A percentile compares a stretch with the other conserved stretches of the same genome.
phyloP scores from a whole-genome alignment of 2,329 filamentous ascomycete genomes.

The Dactylellina sp. region DNA sequence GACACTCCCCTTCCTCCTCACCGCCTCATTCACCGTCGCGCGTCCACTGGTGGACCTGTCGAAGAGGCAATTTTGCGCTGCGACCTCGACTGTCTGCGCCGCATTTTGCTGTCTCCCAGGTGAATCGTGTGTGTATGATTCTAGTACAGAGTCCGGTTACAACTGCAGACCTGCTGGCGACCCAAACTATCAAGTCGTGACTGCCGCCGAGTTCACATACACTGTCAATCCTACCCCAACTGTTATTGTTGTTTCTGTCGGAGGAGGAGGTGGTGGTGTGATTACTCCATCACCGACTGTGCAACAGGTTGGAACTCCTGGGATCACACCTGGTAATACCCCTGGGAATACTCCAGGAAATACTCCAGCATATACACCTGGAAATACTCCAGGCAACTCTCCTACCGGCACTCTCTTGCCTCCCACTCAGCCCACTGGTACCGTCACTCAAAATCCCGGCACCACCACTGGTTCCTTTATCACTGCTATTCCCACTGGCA shows the following conservation, averaged over 20 bases:
- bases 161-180: conserved; percentile 46
- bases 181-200: conserved; percentile 34
- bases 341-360: conserved; percentile 40
- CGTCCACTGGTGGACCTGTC: conserved; percentile 53
- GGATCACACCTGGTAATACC: conserved; percentile 40
- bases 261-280: conserved; percentile 10
- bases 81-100: conserved; percentile 38
- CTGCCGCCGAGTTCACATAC: conserved; percentile 36
- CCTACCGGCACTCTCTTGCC: conserved; percentile 29
- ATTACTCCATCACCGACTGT: conserved; percentile 11
- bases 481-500: conserved; percentile 45
- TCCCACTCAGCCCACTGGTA: conserved; percentile 46
- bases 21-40: conserved; percentile 35
- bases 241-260: conserved; percentile 29
- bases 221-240: conserved; percentile 48
- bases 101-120: conserved; percentile 42
- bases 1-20: conserved; percentile 36
- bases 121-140: conserved; percentile 51
- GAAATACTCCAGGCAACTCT: conserved; percentile 47
- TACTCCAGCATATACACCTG: conserved; percentile 32
- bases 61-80: conserved; percentile 46
- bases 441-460: conserved; percentile 19
- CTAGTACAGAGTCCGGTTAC: conserved; percentile 30
- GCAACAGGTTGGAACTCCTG: conserved; percentile 15
- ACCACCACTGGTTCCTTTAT: conserved; percentile 54